Base-by-base conservation (phyloP, 495 filamentous ascomycete species). In the Apiosordaria backusii region DNA sequence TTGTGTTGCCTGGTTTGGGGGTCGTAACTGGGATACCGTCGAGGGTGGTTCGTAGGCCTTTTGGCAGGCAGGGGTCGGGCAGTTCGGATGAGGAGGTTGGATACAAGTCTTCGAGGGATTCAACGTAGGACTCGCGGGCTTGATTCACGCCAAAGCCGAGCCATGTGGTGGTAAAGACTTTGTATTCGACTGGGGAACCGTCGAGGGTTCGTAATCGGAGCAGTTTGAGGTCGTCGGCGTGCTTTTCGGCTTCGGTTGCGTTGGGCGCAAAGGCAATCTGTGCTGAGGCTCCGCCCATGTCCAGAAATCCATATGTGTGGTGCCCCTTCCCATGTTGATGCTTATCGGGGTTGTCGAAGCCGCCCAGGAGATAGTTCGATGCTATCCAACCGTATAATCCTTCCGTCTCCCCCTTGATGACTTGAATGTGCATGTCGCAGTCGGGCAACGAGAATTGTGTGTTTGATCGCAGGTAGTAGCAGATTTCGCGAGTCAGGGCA, bases 261-360 rank as follows among this genome's bases (percentile, higher is more conserved):
- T 99, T 99, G 0, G 95, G 95, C 10, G 93, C 92, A 75, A 99
- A 99, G 5, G 95, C 95, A 70, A 99, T 97, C 75, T 98, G 95
- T 21, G 95, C 93, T 0, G 93, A 97, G 19, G 95, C 95, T 19
- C 95, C 95, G 25, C 95, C 95, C 95, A 99, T 98, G 75, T 99
- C 95, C 61, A 99, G 77, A 74, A 99, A 99, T 0, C 95, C 95
- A 75, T 98, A 99, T 0, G 95, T 99, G 71, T 95, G 90, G 70
- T 98, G 95, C 24, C 86, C 89, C 71, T 97, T 93, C 19, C 92
- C 93, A 68, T 87, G 85, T 21, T 77, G 74, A 69, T 96, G 91
- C 24, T 84, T 78, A 25, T 86, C 81, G 0, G 93, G 90, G n/a
- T 84, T 77, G 75, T 98, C 90, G 68, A 98, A 98, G 2, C 92